Base-by-base conservation (phyloP, 2,329 filamentous ascomycete species). In the Fusarium nisikadoi region DNA sequence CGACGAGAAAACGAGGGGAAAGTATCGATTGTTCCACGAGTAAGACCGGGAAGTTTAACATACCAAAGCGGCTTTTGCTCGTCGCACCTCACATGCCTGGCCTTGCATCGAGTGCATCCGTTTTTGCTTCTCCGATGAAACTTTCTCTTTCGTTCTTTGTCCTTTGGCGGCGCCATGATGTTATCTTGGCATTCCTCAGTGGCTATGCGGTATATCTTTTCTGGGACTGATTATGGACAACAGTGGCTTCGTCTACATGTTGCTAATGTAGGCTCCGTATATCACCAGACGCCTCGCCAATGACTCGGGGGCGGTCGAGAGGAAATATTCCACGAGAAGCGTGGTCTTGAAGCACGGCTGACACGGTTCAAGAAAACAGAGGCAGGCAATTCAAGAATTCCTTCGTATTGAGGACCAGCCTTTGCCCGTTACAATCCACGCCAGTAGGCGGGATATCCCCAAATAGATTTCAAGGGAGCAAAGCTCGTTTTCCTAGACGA, bases 21-120 rank as follows among this genome's bases (percentile, higher is more conserved):
- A 60, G 31, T 36, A 65, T 65, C 57, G 56, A 47, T 27, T 58
- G 58, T 58, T 69, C 43, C 55, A 57, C 55, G 62, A 62, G 63
- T 71, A 59, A 62, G 59, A 57, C 47, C 46, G 39, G 56, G 54
- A 61, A 52, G 45, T 59, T 63, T 46, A 57, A 80, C 83, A 74
- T 82, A 85, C 83, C 83, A 85, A 45, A 85, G 77, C 43, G 84
- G 84, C 70, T 79, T 83, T 66, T 80, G 79, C 71, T 86, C 84
- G 65, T 85, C 83, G 75, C 84, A 85, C 57, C 84, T 81, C 55
- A 85, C 84, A 70, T 85, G 84, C 70, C 84, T 68, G 19, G 81
- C 59, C 75, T 76, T 75, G 83, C 84, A 77, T 80, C 82, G 29
- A 71, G 75, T 59, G 54, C 81, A 83, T 54, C 81, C 81, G 58